Evolutionary conservation across 192 early-diverging fungal genomes (phyloP), one percentile per base, ranked within the genome.

Genomic region (Gaertneriomyces semiglobifer): DNA sequence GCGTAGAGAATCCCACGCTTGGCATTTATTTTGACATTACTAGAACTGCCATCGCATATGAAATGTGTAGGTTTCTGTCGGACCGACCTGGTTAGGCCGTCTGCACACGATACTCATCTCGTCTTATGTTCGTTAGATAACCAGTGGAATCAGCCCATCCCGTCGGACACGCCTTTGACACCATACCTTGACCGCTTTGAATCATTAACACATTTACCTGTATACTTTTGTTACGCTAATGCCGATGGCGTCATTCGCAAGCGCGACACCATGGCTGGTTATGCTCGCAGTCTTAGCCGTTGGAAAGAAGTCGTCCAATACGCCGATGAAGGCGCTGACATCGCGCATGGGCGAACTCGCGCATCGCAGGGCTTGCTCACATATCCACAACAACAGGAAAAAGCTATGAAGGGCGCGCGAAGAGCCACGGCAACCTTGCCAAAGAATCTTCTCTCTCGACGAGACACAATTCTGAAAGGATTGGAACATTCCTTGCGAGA

Each of bases 201-300:
- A 53, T 51, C 47, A 18, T 51, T 78, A 11, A 60, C 66, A 50
- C 73, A 81, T 25, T 45, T 81, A 19, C 79, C 79, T 12, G 60
- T 81, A 18, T 78, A 78, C 53, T 81, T 81, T 58, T 75, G 73
- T 59, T 77, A 76, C 25, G 79, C 79, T 40, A 81, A 81, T 45
- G 73, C 73, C 20, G 79, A 81, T 44, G 68, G 54, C 10, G 69
- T 81, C 18, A 61, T 81, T 33, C 43, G 74, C 25, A 61, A 60
- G 50, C 67, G 69, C 42, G 79, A 81, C 56, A 58, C 67, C 14
- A 43, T 78, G 63, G 71, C 71, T 8, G 79, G 79, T 11, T 81
- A 75, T 57, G 44, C 54, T 0, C 72, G 71, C 9, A 66, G 62
- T 52, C 63, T 63, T 0, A 75, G 73, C 20, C 33, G 44, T 19